Percentiles rank a stretch among this genome's conserved stretches.
Conservation (phyloP, 2,329 filamentous ascomycete genomes). For the Colletotrichum caudatum region DNA sequence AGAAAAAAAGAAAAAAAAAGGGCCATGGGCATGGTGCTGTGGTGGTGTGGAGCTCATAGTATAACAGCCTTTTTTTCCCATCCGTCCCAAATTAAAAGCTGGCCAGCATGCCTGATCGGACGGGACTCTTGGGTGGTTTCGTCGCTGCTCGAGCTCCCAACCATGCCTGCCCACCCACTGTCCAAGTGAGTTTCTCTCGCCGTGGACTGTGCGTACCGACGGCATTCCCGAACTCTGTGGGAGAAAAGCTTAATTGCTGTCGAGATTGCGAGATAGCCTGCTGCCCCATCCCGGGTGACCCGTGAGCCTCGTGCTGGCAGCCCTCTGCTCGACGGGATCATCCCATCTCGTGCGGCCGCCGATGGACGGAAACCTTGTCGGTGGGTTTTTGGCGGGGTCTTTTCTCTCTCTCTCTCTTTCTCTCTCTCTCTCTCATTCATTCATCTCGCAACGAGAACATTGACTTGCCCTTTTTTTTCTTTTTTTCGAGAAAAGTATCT, state of each 20-base stretch:
- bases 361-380: background rate
- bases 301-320: background rate
- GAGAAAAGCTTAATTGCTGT: slow-evolving; percentile 22
- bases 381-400: too few relatives aligned
- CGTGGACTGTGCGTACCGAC: slow-evolving; percentile 12
- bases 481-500: background rate
- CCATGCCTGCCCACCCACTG: too few relatives aligned
- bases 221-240: background rate
- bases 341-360: background rate
- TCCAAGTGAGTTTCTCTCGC: background rate
- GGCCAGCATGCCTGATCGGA: slow-evolving; percentile 36
- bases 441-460: background rate
- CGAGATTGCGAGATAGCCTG: slow-evolving; percentile 12
- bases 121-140: background rate
- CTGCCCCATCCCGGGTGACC: slow-evolving; percentile 6
- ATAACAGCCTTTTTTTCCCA: background rate
- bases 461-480: background rate
- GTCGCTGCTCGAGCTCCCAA: background rate
- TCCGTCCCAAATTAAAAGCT: slow-evolving; percentile 7
- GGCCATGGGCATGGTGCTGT: background rate
- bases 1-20: too few relatives aligned
- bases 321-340: slow-evolving; percentile 12
- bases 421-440: background rate
- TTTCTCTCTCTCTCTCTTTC: too few relatives aligned
- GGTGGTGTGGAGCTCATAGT: background rate